Evolutionary conservation across 2,329 filamentous ascomycete genomes (phyloP), one percentile per base, ranked within the genome.

Genomic region (Graphilbum fragrans): DNA sequence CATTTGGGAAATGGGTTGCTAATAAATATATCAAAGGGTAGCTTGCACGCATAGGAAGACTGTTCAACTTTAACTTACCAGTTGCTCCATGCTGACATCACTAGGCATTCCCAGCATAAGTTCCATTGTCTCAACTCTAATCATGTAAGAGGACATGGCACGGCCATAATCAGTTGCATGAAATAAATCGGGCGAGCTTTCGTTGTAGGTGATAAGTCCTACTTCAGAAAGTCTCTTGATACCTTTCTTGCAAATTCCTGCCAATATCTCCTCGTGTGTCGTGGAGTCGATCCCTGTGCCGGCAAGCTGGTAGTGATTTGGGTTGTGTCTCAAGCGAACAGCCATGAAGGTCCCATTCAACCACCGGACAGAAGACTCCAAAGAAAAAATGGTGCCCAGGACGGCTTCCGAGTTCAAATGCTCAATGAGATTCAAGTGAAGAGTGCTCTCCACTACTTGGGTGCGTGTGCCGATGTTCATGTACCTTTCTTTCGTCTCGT

Each of bases 371-470:
- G 86, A 86, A 0, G 78, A 74, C 1, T 67, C 55, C 0, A 80
- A 55, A 49, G 80, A 71, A 5, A 63, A 70, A 41, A 93, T 77
- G 0, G 82, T 87, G 0, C 82, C 80, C 2, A 93, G 65, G 2
- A 80, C 80, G 37, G 90, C 81, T 53, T 93, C 86, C 2, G 86
- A 86, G 53, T 93, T 93, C 48, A 94, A 59, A 52, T 93, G 85
- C 48, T 90, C 84, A 38, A 88, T 80, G 1, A 94, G 61, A 49
- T 90, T 86, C 22, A 77, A 64, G 58, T 94, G 86, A 7, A 94
- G 64, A 17, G 70, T 78, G 57, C 86, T 93, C 55, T 94, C 86
- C 2, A 93, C 61, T 2, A 75, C 64, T 47, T 90, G 80, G 41
- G 79, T 68, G 1, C 84, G 84, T 1, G 80, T 79, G 1, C 85